Evolutionary conservation across 106 monocot genomes (phyloP).

Genomic region (Dioscorea zingiberensis): DNA sequence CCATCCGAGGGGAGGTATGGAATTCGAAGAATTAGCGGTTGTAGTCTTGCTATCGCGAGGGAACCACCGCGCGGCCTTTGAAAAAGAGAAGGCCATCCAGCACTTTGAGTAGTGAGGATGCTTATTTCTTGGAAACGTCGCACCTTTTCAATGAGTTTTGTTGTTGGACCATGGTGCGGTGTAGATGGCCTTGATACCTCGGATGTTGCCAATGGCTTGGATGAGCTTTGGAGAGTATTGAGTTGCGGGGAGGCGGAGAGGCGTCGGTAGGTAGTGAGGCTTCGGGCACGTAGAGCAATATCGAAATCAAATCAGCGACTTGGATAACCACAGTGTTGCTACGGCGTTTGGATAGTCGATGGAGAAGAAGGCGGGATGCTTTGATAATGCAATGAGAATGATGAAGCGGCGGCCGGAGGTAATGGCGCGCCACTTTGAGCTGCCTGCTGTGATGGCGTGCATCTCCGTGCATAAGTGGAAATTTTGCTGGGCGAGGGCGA

Average conservation of each 20-base stretch:
- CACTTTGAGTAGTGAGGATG: neutral
- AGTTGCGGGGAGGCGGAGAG: neutral
- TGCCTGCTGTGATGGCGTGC: neutral
- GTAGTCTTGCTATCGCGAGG: neutral
- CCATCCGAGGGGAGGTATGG: neutral
- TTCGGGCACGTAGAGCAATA: neutral
- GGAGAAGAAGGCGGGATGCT: constrained; percentile 1
- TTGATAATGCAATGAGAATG: constrained; percentile 12
- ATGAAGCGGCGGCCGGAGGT: constrained; percentile 9
- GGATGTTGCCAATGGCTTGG: no score
- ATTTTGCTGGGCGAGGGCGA: neutral
- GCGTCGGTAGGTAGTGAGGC: constrained; percentile 4
- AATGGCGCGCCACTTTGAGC: constrained; percentile 5
- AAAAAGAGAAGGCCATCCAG: neutral
- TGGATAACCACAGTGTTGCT: neutral
- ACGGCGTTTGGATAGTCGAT: neutral
- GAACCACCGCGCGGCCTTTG: neutral
- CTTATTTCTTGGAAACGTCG: no score
- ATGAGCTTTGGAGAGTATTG: neutral
- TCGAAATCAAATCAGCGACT: neutral
- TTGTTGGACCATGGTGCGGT: no score
- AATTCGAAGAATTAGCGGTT: neutral
- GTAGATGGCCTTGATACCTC: no score
- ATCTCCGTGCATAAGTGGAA: constrained; percentile 9
- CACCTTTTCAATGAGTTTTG: no score